A percentile compares a stretch with the other conserved stretches of the same genome.
These are phyloP conservation scores for Leucoagaricus sp. DNA, from an alignment of 1,284 basidiomycete genomes.

Conservation along the genomic window DNA sequence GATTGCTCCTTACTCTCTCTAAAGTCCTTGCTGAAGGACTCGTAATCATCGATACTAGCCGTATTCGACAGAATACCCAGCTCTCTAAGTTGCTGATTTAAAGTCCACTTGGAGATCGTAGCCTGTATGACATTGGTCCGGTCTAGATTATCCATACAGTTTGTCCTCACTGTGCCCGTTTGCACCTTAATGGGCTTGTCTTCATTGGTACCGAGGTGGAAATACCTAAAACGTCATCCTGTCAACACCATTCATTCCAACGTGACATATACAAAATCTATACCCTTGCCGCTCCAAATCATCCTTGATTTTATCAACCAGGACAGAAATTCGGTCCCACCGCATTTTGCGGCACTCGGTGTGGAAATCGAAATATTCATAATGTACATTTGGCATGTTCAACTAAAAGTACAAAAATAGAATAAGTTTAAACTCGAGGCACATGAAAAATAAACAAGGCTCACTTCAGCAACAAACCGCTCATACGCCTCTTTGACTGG, in stretches of 20 bases:
- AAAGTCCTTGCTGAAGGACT: constrained; percentile 80
- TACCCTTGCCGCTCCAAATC: constrained; percentile 78
- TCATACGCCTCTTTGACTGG: constrained; percentile 98
- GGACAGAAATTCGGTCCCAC: constrained; percentile 88
- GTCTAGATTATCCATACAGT: constrained; percentile 97
- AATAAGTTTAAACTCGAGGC: constrained; percentile 12
- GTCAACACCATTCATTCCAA: background rate
- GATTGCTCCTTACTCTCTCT: constrained; percentile 71
- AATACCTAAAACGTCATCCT: constrained; percentile 60
- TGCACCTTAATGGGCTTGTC: constrained; percentile 57
- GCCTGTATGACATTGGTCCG: constrained; percentile 97
- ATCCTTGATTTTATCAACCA: constrained; percentile 79
- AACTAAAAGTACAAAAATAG: constrained; percentile 43
- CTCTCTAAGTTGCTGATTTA: constrained; percentile 79
- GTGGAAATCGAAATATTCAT: constrained; percentile 99
- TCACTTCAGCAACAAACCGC: constrained; percentile 66
- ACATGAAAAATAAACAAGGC: constrained; percentile 7
- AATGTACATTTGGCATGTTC: constrained; percentile 71
- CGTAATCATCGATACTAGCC: constrained; percentile 78
- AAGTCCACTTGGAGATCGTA: constrained; percentile 81
- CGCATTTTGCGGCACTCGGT: constrained; percentile 94
- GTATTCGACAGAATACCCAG: constrained; percentile 71
- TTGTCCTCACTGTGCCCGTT: constrained; percentile 74
- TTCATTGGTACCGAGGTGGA: constrained; percentile 57
- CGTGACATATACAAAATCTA: constrained; percentile 25